Evolutionary conservation across 345 rosid genomes (phyloP).

Genomic region (Pistacia atlantica): DNA sequence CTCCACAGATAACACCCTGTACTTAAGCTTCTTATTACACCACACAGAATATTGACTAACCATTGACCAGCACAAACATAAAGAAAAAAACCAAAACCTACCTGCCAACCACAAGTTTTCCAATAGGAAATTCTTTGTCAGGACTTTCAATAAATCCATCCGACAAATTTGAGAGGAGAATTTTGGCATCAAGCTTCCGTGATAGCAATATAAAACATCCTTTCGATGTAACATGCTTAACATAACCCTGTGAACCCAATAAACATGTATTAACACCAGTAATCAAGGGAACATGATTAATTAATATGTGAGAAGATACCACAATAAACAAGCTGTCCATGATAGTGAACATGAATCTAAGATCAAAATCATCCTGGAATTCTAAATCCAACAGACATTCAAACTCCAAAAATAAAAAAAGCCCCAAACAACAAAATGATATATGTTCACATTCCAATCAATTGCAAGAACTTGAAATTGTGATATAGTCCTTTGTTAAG

Average conservation of each 20-base stretch:
- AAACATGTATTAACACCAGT: conserved; percentile 11
- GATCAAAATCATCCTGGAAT: no score
- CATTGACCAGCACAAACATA: conserved; percentile 9
- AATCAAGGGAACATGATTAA: neutral
- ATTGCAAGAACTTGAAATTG: neutral
- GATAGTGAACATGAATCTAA: no score
- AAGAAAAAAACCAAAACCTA: conserved; percentile 29
- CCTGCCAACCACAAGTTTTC: conserved; percentile 91
- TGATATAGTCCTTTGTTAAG: neutral
- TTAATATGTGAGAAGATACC: no score
- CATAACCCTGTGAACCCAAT: conserved; percentile 77
- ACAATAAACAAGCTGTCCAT: no score
- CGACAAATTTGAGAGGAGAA: conserved; percentile 74
- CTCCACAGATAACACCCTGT: conserved; percentile 84
- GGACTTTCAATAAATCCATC: conserved; percentile 72
- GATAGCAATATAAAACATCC: conserved; percentile 91
- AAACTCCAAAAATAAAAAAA: neutral
- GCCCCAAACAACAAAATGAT: neutral
- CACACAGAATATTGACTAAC: neutral
- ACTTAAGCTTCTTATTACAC: conserved; percentile 30
- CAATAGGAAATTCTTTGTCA: conserved; percentile 79
- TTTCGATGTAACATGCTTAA: conserved; percentile 73
- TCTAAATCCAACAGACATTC: no score
- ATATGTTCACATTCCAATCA: neutral
- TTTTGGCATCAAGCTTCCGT: conserved; percentile 81